Conservation (phyloP, 192 early-diverging fungal genomes). For the Backusella morwellensis region DNA sequence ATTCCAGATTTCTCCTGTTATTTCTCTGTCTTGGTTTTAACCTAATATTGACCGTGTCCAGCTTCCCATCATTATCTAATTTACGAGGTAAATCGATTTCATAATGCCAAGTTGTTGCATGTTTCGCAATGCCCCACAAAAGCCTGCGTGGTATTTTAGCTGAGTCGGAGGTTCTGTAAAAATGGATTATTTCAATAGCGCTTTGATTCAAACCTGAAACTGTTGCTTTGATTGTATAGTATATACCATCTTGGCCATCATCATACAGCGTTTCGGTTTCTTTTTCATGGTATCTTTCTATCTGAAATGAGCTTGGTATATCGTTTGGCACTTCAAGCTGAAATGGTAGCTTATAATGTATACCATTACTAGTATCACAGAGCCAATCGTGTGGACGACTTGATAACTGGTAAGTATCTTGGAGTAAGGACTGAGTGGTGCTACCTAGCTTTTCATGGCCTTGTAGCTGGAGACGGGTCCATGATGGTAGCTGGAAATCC, state of each 20-base stretch:
- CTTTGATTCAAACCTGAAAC: conserved; percentile 4
- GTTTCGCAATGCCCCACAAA: conserved; percentile 11
- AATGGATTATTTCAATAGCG: not conserved
- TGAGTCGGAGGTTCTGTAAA: conserved; percentile 3
- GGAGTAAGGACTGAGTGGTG: not conserved
- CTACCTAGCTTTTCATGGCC: not conserved
- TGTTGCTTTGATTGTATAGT: not conserved
- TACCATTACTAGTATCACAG: not conserved
- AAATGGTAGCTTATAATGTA: not conserved
- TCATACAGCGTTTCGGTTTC: not conserved
- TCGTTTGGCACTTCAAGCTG: not conserved
- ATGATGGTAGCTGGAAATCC: not conserved
- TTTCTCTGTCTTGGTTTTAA: not conserved
- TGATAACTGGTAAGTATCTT: not conserved
- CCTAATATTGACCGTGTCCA: not conserved
- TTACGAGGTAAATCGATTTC: conserved; percentile 4
- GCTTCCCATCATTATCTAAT: not conserved
- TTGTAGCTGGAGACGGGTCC: not conserved
- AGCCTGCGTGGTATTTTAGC: not conserved
- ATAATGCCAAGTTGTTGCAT: conserved; percentile 7
- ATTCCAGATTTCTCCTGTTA: not conserved
- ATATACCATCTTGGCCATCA: not conserved
- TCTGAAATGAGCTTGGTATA: not conserved
- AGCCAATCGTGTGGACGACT: not conserved
- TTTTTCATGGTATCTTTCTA: not conserved